These are phyloP conservation scores for Aspergillus quadricinctus DNA, from an alignment of 2,329 filamentous ascomycete species.

Conservation along the genomic window DNA sequence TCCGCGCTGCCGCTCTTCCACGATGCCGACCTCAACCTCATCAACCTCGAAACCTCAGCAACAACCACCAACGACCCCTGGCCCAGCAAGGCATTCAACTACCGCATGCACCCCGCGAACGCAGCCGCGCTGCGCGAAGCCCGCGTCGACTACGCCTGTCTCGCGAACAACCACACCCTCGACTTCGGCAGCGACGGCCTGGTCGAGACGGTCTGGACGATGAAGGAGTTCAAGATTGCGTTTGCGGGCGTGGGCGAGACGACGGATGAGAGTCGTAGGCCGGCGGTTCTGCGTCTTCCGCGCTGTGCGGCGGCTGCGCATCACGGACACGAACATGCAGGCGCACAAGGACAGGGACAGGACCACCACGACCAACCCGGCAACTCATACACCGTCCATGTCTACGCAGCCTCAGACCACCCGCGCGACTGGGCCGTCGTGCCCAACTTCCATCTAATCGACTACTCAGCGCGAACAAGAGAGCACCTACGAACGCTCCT, in stretches of 20 bases:
- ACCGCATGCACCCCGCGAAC: constrained; percentile 40
- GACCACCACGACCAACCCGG: not conserved
- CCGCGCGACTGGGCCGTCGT: constrained; percentile 30
- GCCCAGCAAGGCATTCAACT: constrained; percentile 40
- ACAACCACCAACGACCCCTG: constrained; percentile 30
- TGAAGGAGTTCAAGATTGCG: constrained; percentile 22
- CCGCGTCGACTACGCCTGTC: constrained; percentile 28
- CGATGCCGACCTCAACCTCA: constrained; percentile 30
- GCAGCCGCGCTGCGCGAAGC: constrained; percentile 27
- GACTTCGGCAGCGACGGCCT: constrained; percentile 35
- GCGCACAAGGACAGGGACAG: no score
- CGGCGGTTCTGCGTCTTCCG: constrained; percentile 25
- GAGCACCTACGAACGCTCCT: constrained; percentile 20
- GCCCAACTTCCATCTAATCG: constrained; percentile 34
- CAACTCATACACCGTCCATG: constrained; percentile 20
- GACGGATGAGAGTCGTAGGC: constrained; percentile 23
- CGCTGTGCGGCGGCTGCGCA: not conserved
- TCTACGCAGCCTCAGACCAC: constrained; percentile 37
- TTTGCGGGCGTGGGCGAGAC: constrained; percentile 32
- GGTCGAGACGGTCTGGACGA: constrained; percentile 29
- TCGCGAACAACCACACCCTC: constrained; percentile 40
- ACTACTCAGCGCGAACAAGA: constrained; percentile 25
- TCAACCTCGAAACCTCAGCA: constrained; percentile 39
- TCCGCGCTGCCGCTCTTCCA: constrained; percentile 30
- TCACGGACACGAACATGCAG: not conserved